Conservation (phyloP, 805 yeast genomes). For the Kazachstania viticola region DNA sequence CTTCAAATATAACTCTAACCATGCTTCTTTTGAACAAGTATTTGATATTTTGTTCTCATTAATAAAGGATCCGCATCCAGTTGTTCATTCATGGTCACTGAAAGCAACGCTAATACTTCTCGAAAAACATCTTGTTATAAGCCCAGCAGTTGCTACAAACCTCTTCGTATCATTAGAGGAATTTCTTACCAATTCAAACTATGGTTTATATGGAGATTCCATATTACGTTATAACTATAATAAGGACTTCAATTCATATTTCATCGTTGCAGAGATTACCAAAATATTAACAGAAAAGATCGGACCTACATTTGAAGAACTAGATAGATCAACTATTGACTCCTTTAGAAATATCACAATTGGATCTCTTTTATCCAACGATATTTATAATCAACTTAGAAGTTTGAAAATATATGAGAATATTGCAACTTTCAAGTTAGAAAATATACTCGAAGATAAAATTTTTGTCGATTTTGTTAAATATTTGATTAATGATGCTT, state of each 20-base stretch:
- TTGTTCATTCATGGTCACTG: constrained; percentile 65
- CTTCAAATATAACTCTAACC: constrained; percentile 30
- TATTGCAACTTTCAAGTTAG: constrained; percentile 20
- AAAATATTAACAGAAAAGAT: constrained; percentile 36
- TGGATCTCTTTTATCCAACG: constrained; percentile 25
- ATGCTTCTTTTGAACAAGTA: constrained; percentile 33
- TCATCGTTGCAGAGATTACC: constrained; percentile 33
- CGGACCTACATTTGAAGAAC: constrained; percentile 43
- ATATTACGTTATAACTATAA: constrained; percentile 40
- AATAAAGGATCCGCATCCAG: constrained; percentile 71
- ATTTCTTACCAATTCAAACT: constrained; percentile 37
- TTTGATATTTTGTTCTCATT: constrained; percentile 49
- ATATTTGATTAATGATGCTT: constrained; percentile 7
- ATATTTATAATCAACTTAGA: constrained; percentile 23
- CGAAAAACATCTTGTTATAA: constrained; percentile 41
- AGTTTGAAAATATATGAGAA: constrained; percentile 15
- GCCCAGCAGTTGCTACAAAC: constrained; percentile 32
- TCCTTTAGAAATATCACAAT: constrained; percentile 29
- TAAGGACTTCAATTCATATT: constrained; percentile 34
- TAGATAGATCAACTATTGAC: constrained; percentile 22
- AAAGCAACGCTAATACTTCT: constrained; percentile 46
- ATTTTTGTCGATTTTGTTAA: constrained; percentile 15
- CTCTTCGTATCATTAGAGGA: constrained; percentile 32
- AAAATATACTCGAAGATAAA: constrained; percentile 21
- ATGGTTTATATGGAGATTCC: constrained; percentile 34